Evolutionary conservation across 164 flowering plant species (phyloP), one percentile per base, ranked within the genome.

Genomic region (grape (Vitis vinifera)): DNA sequence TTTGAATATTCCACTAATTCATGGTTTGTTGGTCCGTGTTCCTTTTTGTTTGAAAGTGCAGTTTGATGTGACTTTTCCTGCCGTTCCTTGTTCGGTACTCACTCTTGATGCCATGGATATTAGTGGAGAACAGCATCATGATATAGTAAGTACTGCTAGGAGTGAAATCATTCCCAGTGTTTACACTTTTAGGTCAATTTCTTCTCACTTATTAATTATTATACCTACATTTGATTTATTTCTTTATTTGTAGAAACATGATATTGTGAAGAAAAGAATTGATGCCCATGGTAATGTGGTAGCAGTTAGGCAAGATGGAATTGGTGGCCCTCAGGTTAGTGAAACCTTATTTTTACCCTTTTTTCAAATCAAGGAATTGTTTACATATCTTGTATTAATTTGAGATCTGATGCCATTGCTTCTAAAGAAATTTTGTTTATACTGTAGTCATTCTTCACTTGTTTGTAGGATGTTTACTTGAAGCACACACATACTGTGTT

Each of bases 51-150:
- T 79, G 63, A 12, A 57, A 49, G 13, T 84, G 87, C 92, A 91
- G 97, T 91, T 91, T 83, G 97, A 91, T 84, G 76, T 91, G 23
- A 88, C 91, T 17, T 91, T 90, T 82, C 95, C 91, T n/a, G 78
- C 82, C 16, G 63, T 89, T 73, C 87, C 85, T 51, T 92, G 97
- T 75, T 78, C 97, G 6, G 65, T 90, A 55, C 84, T 92, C 73
- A 92, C 92, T 80, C 55, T 92, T 68, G 97, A 92, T 75, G 84
- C 95, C 61, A 83, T 87, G 83, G 97, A 91, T 80, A 87, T 91
- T 52, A 91, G 91, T 73, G 95, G 94, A 71, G 97, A 90, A 82
- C 87, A 83, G 71, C 97, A 92, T 78, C 81, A 84, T 75, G 93
- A 92, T 75, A 83, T 92, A 15, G 97, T 92, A 86, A 62, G 89